Evolutionary conservation across 73 alveolate genomes (phyloP).

Genomic region (Paramecium caudatum): DNA sequence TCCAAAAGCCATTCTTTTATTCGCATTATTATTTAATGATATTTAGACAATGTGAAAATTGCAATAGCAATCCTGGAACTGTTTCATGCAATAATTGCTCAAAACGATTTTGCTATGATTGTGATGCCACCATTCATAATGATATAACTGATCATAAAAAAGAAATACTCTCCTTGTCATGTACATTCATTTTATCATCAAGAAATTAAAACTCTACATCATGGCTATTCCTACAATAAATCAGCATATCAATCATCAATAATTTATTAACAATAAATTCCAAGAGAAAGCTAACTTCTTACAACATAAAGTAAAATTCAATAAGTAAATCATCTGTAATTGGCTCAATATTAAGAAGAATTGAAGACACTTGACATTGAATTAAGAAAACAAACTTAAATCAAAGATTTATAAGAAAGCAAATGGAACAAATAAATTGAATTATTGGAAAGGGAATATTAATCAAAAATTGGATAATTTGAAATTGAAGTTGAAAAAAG

Average conservation of each 20-base stretch:
- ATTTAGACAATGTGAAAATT: slow-evolving; percentile 1
- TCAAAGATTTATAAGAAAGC: neutral
- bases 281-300: no score
- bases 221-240: no score
- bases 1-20: slow-evolving; percentile 33
- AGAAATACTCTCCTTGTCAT: neutral
- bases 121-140: neutral
- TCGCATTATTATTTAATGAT: slow-evolving; percentile 1
- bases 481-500: neutral
- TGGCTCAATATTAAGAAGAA: neutral
- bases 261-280: no score
- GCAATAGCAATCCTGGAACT: neutral
- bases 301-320: no score
- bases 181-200: no score
- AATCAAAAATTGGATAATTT: neutral
- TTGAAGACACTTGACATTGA: neutral
- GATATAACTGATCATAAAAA: neutral
- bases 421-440: slow-evolving; percentile 18
- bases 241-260: no score
- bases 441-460: neutral
- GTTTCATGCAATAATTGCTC: slow-evolving; percentile 4
- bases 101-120: neutral
- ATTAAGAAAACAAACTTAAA: neutral
- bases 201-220: no score
- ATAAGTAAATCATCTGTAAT: no score